Conservation (phyloP, 140 eudicot genomes). For the Erigeron philadelphicus region DNA sequence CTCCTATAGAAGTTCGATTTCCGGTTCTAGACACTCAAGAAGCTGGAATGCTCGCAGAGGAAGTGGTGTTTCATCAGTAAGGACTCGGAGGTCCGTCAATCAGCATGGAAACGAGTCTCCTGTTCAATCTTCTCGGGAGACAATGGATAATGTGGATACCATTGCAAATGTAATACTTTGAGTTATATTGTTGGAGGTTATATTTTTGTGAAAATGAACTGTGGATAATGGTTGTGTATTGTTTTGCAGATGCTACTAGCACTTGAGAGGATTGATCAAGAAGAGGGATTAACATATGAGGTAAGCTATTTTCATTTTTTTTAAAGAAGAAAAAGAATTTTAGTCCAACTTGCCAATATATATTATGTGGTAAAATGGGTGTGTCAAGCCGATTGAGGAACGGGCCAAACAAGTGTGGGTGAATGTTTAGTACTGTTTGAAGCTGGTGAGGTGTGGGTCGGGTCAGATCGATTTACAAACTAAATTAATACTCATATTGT, state of each 20-base stretch:
- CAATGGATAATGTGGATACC: slow-evolving; percentile 48
- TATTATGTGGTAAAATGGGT: background rate
- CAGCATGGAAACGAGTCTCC: slow-evolving; percentile 26
- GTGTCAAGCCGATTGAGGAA: background rate
- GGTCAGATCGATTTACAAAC: background rate
- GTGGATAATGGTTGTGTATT: slow-evolving; percentile 7
- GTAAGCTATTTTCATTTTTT: slow-evolving; percentile 31
- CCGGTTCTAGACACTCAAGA: slow-evolving; percentile 2
- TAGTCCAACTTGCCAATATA: background rate
- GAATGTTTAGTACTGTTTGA: background rate
- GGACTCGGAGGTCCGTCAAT: slow-evolving; percentile 45
- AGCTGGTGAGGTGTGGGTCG: background rate
- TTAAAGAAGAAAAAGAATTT: background rate
- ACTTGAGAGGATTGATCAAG: slow-evolving; percentile 82
- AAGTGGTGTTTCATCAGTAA: slow-evolving; percentile 36
- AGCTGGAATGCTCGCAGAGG: background rate
- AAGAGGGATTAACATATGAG: slow-evolving; percentile 72
- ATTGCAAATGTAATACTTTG: slow-evolving; percentile 66
- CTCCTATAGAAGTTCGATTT: background rate
- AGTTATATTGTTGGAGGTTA: background rate
- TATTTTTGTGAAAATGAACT: background rate
- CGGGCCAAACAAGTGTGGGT: background rate
- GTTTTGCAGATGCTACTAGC: slow-evolving; percentile 57
- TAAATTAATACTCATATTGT: background rate
- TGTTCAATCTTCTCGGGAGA: slow-evolving; percentile 22